Conservation (phyloP, 1,284 basidiomycete genomes). For the Microstroma glucosiphilum region DNA sequence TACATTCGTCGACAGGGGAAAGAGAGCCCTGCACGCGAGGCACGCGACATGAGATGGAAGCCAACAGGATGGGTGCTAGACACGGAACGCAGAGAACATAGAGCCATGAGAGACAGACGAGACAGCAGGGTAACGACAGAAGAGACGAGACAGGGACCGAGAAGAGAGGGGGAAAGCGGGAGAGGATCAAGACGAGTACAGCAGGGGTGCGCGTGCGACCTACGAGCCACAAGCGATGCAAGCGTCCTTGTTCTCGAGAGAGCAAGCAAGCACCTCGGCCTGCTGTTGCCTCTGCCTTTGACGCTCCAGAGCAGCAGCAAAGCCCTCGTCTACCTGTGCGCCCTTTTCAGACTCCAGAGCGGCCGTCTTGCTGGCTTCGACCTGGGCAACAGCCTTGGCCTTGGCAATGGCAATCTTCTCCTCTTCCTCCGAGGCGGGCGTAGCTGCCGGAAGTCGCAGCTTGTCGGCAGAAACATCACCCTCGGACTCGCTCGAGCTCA, state of each 20-base stretch:
- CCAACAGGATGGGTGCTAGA: no score
- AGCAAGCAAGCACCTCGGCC: slow-evolving; percentile 72
- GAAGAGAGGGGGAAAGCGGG: no score
- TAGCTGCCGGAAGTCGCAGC: background rate
- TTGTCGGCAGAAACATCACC: background rate
- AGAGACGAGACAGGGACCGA: no score
- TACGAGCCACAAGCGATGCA: slow-evolving; percentile 24
- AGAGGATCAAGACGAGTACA: no score
- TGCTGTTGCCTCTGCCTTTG: slow-evolving; percentile 70
- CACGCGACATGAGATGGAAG: no score
- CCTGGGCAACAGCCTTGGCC: slow-evolving; percentile 56
- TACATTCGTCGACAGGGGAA: no score
- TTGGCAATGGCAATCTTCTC: slow-evolving; percentile 39
- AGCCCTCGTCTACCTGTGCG: slow-evolving; percentile 56
- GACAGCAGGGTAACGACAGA: no score
- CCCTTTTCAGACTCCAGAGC: slow-evolving; percentile 12
- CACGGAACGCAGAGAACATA: no score
- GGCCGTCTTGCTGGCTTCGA: slow-evolving; percentile 52
- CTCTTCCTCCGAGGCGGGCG: slow-evolving; percentile 7
- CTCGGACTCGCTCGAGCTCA: slow-evolving; percentile 4
- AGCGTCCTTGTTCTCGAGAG: slow-evolving; percentile 69
- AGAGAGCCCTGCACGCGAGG: no score
- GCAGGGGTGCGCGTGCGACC: no score
- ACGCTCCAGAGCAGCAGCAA: slow-evolving; percentile 69
- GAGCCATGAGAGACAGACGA: no score